Evolutionary conservation across 169 alveolate species (phyloP), one percentile per base, ranked within the genome.

Genomic region (Cryptosporidium baileyi): DNA sequence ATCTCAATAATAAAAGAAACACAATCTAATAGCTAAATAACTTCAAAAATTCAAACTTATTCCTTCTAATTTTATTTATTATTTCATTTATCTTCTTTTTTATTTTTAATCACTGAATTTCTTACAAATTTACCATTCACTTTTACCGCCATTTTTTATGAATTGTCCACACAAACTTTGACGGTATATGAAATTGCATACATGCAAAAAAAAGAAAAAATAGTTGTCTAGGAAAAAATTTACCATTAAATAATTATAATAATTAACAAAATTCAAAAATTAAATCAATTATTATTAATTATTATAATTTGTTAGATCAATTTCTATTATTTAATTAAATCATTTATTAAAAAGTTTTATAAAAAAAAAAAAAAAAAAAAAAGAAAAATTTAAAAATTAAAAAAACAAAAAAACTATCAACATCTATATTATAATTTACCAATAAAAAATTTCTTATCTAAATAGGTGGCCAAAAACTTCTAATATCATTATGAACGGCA

Each of bases 381-480:
- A n/a, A n/a, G n/a, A n/a, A n/a, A n/a, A n/a, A n/a, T n/a, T n/a
- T n/a, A n/a, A n/a, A n/a, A n/a, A n/a, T n/a, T n/a, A n/a, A n/a
- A n/a, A n/a, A n/a, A n/a, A n/a, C n/a, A n/a, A n/a, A n/a, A n/a
- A n/a, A n/a, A n/a, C n/a, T n/a, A n/a, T n/a, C n/a, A n/a, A n/a
- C n/a, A n/a, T n/a, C n/a, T n/a, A n/a, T n/a, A n/a, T n/a, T n/a
- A n/a, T n/a, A n/a, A n/a, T n/a, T n/a, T n/a, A n/a, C n/a, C n/a
- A n/a, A n/a, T n/a, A n/a, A n/a, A n/a, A n/a, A n/a, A n/a, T n/a
- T n/a, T n/a, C n/a, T 15, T 41, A 41, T 41, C 49, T 74, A 38
- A 4, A 34, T 74, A 15, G 82, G 82, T 51, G 82, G 82, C 82
- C 82, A 74, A 24, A 54, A 51, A 34, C 51, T 32, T 47, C 82